Evolutionary conservation across 495 filamentous ascomycete species (phyloP).

Genomic region (Aspergillus wentii): DNA sequence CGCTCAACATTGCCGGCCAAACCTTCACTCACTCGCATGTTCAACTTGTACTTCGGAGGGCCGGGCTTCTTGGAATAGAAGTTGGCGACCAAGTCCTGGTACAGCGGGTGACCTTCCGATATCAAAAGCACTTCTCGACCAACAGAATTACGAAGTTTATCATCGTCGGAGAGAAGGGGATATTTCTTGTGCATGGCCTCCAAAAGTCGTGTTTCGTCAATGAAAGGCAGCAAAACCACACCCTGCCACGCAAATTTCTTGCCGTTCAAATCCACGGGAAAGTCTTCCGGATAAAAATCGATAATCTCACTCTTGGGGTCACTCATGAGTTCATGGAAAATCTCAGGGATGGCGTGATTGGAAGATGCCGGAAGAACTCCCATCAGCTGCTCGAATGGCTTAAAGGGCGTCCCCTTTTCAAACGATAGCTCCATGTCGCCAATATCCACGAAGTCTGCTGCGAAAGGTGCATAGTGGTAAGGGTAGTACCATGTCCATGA

Average conservation of each 20-base stretch:
- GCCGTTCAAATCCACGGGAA: slow-evolving; percentile 88
- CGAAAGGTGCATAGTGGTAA: slow-evolving; percentile 97
- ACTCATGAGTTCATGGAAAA: slow-evolving; percentile 87
- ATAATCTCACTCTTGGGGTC: slow-evolving; percentile 83
- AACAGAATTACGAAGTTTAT: slow-evolving; percentile 70
- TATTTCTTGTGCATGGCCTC: slow-evolving; percentile 80
- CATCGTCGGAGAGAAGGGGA: slow-evolving; percentile 71
- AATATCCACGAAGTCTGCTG: slow-evolving; percentile 87
- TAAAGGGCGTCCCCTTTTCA: slow-evolving; percentile 80
- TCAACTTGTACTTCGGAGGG: slow-evolving; percentile 57
- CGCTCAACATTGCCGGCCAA: slow-evolving; percentile 78
- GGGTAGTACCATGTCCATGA: slow-evolving; percentile 99
- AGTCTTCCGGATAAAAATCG: slow-evolving; percentile 96
- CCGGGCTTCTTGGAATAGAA: slow-evolving; percentile 91
- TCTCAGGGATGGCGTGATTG: slow-evolving; percentile 80
- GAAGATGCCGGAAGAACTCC: slow-evolving; percentile 91
- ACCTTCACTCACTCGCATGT: slow-evolving; percentile 68
- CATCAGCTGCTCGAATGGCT: slow-evolving; percentile 97
- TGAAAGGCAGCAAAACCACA: slow-evolving; percentile 89
- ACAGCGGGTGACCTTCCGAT: slow-evolving; percentile 76
- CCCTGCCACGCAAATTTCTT: slow-evolving; percentile 99
- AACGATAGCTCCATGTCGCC: slow-evolving; percentile 74
- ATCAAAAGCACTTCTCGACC: slow-evolving; percentile 79
- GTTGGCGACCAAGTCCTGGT: slow-evolving; percentile 70
- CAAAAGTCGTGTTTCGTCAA: slow-evolving; percentile 84